These are phyloP conservation scores for Malus hybrid DNA, from an alignment of 331 rosid genomes.

Conservation along the genomic window DNA sequence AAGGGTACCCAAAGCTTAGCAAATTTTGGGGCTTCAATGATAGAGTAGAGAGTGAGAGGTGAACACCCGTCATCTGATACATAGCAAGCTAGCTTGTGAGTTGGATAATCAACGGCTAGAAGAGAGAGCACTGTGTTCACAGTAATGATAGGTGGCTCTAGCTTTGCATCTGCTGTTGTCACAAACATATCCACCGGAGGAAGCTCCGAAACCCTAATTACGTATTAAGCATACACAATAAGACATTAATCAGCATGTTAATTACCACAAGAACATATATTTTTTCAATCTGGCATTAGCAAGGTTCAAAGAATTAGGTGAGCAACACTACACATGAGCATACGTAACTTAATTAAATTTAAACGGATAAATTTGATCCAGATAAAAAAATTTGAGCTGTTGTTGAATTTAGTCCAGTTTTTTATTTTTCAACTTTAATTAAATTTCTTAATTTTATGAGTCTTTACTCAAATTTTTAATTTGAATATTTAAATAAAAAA, in stretches of 20 bases:
- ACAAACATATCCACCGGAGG: slow-evolving; percentile 67
- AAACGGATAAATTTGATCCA: too few relatives aligned
- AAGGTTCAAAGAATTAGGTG: too few relatives aligned
- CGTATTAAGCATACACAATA: background rate
- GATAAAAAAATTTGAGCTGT: too few relatives aligned
- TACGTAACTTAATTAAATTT: too few relatives aligned
- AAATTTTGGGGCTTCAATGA: slow-evolving; percentile 46
- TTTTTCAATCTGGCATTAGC: too few relatives aligned
- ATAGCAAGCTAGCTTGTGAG: slow-evolving; percentile 67
- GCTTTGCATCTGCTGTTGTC: slow-evolving; percentile 56
- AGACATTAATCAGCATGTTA: background rate
- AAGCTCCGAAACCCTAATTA: slow-evolving; percentile 39
- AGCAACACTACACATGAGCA: too few relatives aligned
- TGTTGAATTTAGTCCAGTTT: too few relatives aligned
- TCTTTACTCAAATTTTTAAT: too few relatives aligned
- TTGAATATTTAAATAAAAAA: too few relatives aligned
- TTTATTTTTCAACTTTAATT: too few relatives aligned
- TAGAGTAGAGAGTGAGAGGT: slow-evolving; percentile 36
- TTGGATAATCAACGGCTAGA: slow-evolving; percentile 62
- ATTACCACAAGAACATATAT: too few relatives aligned
- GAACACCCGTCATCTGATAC: slow-evolving; percentile 82
- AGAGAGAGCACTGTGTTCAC: slow-evolving; percentile 63
- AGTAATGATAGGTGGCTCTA: slow-evolving; percentile 64
- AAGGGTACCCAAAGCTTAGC: slow-evolving; percentile 61
- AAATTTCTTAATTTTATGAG: too few relatives aligned